Evolutionary conservation across 2,329 filamentous ascomycete species (phyloP), one percentile per base, ranked within the genome.

Genomic region (Verruconis gallopava): DNA sequence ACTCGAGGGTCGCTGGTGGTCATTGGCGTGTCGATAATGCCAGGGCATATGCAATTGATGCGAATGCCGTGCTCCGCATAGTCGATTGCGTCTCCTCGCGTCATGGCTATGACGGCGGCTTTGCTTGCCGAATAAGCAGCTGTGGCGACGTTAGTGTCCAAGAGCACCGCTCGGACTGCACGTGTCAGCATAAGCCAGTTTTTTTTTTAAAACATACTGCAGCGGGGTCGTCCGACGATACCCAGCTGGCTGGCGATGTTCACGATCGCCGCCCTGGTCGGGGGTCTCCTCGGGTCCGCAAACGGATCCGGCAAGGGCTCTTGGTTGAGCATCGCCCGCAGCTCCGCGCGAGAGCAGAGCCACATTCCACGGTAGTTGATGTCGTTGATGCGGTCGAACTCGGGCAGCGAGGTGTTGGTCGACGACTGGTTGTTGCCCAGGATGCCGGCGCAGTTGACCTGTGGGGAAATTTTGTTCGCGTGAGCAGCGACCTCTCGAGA

Each of bases 61-160:
- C 57, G 50, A 32, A 60, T 60, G 2, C 41, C 41, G 19, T 32
- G 19, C 25, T 28, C 44, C 9, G 46, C 47, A 9, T 44, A 34
- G 9, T 47, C 45, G 5, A 48, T 44, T 3, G 40, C 36, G 13
- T 34, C 72, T 0, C 68, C 61, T 4, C 66, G 59, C 0, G 73
- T 77, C 66, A 77, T 66, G 17, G 67, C 70, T 38, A 77, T 68
- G 2, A 77, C 65, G 0, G 72, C 73, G 12, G 72, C 66, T 47
- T 77, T 78, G 3, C 71, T 74, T 0, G 67, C 69, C 42, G 69
- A 75, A 46, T 76, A 77, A 1, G 70, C 63, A 6, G 71, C 71
- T 71, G 36, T n/a, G 13, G 12, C 14, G 22, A 11, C 4, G 19
- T 42, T 19, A 35, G n/a, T 25, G n/a, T 43, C 4, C 6, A 20